phyloP scores from a whole-genome alignment of 139 green algal genomes.

The Penium margaritaceum region DNA sequence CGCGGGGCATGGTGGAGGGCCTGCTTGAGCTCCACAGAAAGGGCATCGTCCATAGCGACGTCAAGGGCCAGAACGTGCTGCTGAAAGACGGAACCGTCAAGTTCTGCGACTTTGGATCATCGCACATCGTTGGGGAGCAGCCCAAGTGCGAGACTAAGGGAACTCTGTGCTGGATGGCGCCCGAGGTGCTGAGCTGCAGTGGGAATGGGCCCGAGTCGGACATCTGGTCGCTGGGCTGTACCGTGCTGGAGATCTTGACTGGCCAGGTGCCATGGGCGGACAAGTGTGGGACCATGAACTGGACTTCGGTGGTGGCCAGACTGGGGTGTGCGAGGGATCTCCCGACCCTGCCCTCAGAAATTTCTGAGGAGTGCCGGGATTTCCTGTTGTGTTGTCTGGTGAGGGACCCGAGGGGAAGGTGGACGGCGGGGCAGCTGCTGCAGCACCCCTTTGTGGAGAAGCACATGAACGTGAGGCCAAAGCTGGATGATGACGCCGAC shows the following conservation, averaged over 20 bases:
- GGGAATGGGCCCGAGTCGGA: slow-evolving; percentile 55
- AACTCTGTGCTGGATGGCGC: slow-evolving; percentile 97
- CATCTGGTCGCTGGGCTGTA: slow-evolving; percentile 94
- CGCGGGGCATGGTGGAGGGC: slow-evolving; percentile 40
- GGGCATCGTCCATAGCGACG: slow-evolving; percentile 51
- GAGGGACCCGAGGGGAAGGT: too few relatives aligned
- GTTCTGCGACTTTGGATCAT: slow-evolving; percentile 30
- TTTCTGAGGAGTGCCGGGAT: too few relatives aligned
- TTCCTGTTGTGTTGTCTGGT: too few relatives aligned
- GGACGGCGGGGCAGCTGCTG: too few relatives aligned
- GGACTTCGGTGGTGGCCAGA: too few relatives aligned
- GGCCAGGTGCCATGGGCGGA: slow-evolving; percentile 79
- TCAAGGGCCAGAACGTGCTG: slow-evolving; percentile 58
- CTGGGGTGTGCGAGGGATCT: too few relatives aligned
- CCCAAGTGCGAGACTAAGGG: slow-evolving; percentile 66
- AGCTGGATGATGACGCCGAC: too few relatives aligned
- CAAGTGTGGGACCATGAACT: too few relatives aligned
- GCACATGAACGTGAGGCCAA: too few relatives aligned
- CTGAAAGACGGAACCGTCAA: slow-evolving; percentile 8
- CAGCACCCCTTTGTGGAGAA: too few relatives aligned
- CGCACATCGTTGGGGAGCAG: too few relatives aligned
- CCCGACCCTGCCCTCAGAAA: too few relatives aligned
- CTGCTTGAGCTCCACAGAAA: slow-evolving; percentile 50
- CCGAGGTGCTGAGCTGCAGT: slow-evolving; percentile 57
- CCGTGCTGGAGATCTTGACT: slow-evolving; percentile 93